Base-by-base conservation (phyloP, 2,329 filamentous ascomycete genomes). In the Fusarium sp. region DNA sequence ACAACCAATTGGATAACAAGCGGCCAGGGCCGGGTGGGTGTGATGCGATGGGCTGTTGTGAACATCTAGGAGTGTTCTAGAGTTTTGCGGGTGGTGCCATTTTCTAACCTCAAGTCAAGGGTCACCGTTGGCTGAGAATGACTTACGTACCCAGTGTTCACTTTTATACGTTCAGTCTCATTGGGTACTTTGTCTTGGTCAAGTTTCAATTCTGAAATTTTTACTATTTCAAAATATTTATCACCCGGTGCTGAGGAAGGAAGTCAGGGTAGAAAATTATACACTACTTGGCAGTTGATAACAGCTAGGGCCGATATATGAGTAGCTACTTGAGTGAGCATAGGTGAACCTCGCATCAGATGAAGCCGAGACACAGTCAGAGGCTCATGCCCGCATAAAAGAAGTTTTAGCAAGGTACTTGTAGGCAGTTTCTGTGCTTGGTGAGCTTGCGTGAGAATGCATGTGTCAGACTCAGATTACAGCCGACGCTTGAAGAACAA, bases 21-120 rank as follows among this genome's bases (percentile, higher is more conserved):
- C 46, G 57, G 63, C 46, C 46, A 56, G 50, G 58, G 33, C 57
- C 68, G 64, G 58, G 68, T 63, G 71, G 64, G 68, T 74, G 71
- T 61, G 45, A 70, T 60, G 54, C 27, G 55, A 57, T 76, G 70
- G 70, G 67, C 72, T 69, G 74, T 75, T 75, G 29, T 64, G 53
- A 44, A 63, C 45, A 53, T 56, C 59, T 52, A 49, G 49, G 62
- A 56, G 53, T 55, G 74, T 69, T 74, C 70, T 71, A 74, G 72
- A 75, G 73, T 66, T 54, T 55, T 56, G 35, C 18, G 42, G 63
- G 75, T 77, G 74, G 72, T 77, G 75, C 61, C 72, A 75, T 74
- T 59, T 42, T 38, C 35, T 33, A 41, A 53, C 38, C 35, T 42
- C 47, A 46, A 45, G 29, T 25, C 46, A 65, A 47, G 55, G 46